A percentile compares a stretch with the other conserved stretches of the same genome.
phyloP scores from a whole-genome alignment of 768 basidiomycete genomes.

The Tubosaeta sp. region DNA sequence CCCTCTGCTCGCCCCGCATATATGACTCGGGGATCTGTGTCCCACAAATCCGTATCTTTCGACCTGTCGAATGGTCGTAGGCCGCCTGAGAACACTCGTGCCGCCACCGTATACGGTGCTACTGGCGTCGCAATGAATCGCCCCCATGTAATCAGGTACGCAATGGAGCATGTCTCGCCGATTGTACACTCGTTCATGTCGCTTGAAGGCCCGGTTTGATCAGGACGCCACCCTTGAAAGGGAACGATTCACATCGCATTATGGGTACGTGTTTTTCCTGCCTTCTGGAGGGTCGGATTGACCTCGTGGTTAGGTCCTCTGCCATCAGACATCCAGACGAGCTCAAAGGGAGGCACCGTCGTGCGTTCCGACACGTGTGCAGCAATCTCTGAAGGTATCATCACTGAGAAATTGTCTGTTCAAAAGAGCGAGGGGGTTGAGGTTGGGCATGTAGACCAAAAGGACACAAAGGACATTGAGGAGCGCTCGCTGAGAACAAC shows the following conservation, averaged over 20 bases:
- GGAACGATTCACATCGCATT: neutral
- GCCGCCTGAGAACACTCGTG: neutral
- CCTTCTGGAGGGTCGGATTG: neutral
- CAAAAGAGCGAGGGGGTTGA: neutral
- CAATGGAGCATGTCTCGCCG: neutral
- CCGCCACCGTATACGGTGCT: neutral
- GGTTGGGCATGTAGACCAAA: neutral
- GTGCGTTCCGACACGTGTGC: neutral
- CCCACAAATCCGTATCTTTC: neutral
- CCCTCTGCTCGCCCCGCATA: neutral
- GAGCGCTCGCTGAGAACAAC: neutral
- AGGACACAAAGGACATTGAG: neutral
- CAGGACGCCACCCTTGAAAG: neutral
- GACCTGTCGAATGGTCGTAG: neutral
- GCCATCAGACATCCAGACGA: neutral
- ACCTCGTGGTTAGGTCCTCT: neutral
- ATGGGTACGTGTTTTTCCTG: neutral
- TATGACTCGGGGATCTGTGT: neutral
- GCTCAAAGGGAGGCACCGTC: neutral
- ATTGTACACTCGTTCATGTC: neutral
- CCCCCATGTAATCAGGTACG: neutral
- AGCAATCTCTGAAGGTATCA: neutral
- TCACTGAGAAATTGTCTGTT: neutral
- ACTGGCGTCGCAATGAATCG: neutral
- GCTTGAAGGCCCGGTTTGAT: neutral